Conservation (phyloP, 2,329 filamentous ascomycete species). For the Lecanicillium sp. region DNA sequence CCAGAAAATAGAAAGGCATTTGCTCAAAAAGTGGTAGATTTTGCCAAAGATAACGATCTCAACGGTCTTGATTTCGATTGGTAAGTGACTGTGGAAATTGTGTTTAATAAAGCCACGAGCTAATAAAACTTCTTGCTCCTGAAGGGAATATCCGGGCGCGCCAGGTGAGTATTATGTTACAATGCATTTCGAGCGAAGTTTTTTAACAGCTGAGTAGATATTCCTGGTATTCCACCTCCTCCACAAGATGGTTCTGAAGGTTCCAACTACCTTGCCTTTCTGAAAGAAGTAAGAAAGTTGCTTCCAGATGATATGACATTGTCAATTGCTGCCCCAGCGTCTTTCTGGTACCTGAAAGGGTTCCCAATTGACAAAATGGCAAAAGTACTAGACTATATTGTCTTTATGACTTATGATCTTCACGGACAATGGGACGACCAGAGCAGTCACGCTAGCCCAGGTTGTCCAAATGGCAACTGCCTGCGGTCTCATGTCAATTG, state of each 20-base stretch:
- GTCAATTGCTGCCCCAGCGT: slow-evolving; percentile 35
- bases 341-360: slow-evolving; percentile 35
- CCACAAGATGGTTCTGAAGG: slow-evolving; percentile 17
- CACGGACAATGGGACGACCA: slow-evolving; percentile 57
- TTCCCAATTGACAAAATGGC: slow-evolving; percentile 39
- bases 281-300: slow-evolving; percentile 14
- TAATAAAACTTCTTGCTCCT: too few species aligned
- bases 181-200: not conserved
- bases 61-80: slow-evolving; percentile 35
- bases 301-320: slow-evolving; percentile 9
- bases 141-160: slow-evolving; percentile 6
- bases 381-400: slow-evolving; percentile 42
- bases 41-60: slow-evolving; percentile 26
- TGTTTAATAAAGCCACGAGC: too few species aligned
- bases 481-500: slow-evolving; percentile 46
- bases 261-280: slow-evolving; percentile 21
- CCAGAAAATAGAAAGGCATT: slow-evolving; percentile 23
- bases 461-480: slow-evolving; percentile 59
- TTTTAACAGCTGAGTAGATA: not conserved
- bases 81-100: too few species aligned
- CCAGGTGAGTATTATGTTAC: not conserved
- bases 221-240: slow-evolving; percentile 21
- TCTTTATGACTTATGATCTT: slow-evolving; percentile 69
- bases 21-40: slow-evolving; percentile 22
- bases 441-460: slow-evolving; percentile 29